Evolutionary conservation across 108 stramenopile genomes (phyloP).

Genomic region (Stephanodiscus triporus): DNA sequence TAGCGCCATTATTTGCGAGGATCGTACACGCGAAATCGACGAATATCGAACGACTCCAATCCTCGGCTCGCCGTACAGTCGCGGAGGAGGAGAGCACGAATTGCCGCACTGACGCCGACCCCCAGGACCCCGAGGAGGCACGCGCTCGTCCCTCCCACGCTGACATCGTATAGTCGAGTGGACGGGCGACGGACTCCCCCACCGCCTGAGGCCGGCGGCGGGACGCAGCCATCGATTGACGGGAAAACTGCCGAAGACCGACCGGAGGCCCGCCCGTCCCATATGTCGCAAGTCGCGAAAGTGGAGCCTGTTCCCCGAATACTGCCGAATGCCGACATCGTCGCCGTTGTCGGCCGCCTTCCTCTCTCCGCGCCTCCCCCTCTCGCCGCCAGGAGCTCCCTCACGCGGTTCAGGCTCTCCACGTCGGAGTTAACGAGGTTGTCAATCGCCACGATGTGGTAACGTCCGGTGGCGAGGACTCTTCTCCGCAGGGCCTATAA

Average conservation of each 20-base stretch:
- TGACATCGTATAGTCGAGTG: slow-evolving; percentile 97
- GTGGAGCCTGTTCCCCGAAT: slow-evolving; percentile 41
- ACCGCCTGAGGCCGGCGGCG: slow-evolving; percentile 99
- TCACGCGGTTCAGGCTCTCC: slow-evolving; percentile 89
- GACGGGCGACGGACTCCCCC: slow-evolving; percentile 88
- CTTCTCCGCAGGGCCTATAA: no score
- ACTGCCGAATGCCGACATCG: neutral
- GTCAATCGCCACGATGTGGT: slow-evolving; percentile 92
- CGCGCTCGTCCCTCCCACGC: slow-evolving; percentile 94
- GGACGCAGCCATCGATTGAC: slow-evolving; percentile 89
- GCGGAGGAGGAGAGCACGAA: slow-evolving; percentile 97
- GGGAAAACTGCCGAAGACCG: slow-evolving; percentile 80
- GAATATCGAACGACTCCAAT: slow-evolving; percentile 45
- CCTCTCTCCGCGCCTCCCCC: no score
- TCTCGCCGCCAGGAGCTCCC: slow-evolving; percentile 80
- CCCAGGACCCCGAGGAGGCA: slow-evolving; percentile 68
- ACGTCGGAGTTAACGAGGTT: slow-evolving; percentile 92
- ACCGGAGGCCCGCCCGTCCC: slow-evolving; percentile 54
- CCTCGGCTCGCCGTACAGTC: slow-evolving; percentile 98
- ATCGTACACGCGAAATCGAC: slow-evolving; percentile 66
- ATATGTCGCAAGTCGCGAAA: slow-evolving; percentile 85
- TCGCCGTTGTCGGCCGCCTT: slow-evolving; percentile 12
- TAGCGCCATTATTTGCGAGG: no score
- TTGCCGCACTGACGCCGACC: slow-evolving; percentile 45
- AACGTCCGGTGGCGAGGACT: slow-evolving; percentile 79